Evolutionary conservation across 2,329 filamentous ascomycete species (phyloP).

Genomic region (Colletotrichum scovillei): DNA sequence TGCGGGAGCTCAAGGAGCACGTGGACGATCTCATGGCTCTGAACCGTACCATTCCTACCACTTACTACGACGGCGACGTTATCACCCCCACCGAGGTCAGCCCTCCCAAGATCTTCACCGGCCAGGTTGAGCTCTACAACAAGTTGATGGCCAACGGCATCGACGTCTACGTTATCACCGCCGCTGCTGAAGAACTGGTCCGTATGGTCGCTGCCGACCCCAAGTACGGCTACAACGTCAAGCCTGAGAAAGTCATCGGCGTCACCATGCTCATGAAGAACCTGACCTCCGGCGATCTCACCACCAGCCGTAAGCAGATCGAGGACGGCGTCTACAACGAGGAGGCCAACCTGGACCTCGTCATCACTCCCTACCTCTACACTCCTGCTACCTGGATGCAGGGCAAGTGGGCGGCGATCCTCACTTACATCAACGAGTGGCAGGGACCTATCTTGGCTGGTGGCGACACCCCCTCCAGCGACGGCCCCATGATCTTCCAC

Average conservation of each 20-base stretch:
- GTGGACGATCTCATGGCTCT: constrained; percentile 59
- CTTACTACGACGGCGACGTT: constrained; percentile 49
- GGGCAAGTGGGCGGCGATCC: constrained; percentile 56
- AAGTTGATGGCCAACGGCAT: constrained; percentile 55
- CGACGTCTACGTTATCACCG: constrained; percentile 54
- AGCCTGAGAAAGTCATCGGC: constrained; percentile 56
- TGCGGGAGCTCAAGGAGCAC: constrained; percentile 57
- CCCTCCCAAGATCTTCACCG: constrained; percentile 51
- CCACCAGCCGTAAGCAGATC: constrained; percentile 53
- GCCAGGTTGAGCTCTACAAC: constrained; percentile 57
- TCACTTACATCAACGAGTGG: constrained; percentile 56
- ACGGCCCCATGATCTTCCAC: constrained; percentile 57
- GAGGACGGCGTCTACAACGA: constrained; percentile 48
- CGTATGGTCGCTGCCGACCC: constrained; percentile 58
- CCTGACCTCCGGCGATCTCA: constrained; percentile 43
- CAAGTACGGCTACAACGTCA: constrained; percentile 57
- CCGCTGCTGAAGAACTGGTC: constrained; percentile 56
- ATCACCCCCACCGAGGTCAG: constrained; percentile 43
- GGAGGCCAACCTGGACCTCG: constrained; percentile 50
- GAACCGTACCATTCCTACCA: constrained; percentile 49
- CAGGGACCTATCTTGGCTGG: constrained; percentile 53
- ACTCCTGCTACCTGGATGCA: constrained; percentile 56
- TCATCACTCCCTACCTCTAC: constrained; percentile 54
- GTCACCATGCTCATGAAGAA: constrained; percentile 52
- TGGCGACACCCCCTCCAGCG: constrained; percentile 56